These are phyloP conservation scores for Diplodia mutila DNA, from an alignment of 2,329 filamentous ascomycete genomes.

Conservation along the genomic window DNA sequence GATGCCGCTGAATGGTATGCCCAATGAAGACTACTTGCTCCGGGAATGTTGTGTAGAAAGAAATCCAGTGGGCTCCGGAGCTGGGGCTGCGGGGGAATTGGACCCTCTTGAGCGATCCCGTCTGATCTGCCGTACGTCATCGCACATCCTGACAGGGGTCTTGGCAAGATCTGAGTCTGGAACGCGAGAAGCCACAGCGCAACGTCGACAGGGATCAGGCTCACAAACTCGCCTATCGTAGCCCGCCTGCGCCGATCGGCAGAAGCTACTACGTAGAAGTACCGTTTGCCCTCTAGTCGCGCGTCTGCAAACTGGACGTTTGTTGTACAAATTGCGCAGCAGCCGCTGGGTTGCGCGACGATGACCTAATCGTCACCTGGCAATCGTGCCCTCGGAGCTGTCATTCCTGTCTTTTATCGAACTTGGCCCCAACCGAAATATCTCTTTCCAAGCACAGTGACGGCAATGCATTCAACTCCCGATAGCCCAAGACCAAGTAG, in stretches of 20 bases:
- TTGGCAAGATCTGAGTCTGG: slow-evolving; percentile 14
- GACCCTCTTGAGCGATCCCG: slow-evolving; percentile 11
- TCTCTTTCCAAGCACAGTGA: slow-evolving; percentile 36
- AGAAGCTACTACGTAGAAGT: neutral
- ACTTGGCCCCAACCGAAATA: slow-evolving; percentile 40
- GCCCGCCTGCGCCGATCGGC: neutral
- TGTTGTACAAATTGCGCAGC: neutral
- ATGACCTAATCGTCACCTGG: neutral
- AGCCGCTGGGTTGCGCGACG: too few species aligned
- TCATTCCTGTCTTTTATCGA: neutral
- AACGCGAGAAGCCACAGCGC: slow-evolving; percentile 13
- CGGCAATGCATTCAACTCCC: slow-evolving; percentile 38
- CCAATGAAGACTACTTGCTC: neutral
- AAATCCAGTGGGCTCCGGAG: neutral
- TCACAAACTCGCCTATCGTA: slow-evolving; percentile 1
- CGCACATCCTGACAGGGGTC: slow-evolving; percentile 16
- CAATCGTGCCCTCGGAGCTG: neutral
- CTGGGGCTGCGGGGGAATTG: neutral
- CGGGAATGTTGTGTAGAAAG: neutral
- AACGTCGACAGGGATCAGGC: slow-evolving; percentile 1
- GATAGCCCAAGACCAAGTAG: slow-evolving; percentile 41
- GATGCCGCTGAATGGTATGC: neutral
- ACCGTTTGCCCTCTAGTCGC: neutral
- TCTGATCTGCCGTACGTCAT: slow-evolving; percentile 18
- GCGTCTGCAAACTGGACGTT: neutral